Evolutionary conservation across 768 basidiomycete species (phyloP).

Genomic region (Amylocystis lapponica): DNA sequence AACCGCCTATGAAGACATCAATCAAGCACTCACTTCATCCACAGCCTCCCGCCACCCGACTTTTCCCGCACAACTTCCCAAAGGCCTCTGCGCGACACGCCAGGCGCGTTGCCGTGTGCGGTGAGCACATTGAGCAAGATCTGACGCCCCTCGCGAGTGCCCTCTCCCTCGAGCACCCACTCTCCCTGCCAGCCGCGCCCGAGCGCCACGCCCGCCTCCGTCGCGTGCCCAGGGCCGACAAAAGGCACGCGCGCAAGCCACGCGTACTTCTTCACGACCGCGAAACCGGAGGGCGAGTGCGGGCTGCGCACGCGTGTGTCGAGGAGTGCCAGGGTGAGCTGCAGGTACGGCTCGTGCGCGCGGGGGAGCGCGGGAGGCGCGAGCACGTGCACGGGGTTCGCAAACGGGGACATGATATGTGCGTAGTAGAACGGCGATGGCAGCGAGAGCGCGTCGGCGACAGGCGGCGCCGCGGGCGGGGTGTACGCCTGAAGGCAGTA

Average conservation of each 20-base stretch:
- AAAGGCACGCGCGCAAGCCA: conserved; percentile 57
- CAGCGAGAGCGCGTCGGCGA: conserved; percentile 53
- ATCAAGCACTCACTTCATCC: conserved; percentile 48
- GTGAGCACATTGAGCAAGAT: conserved; percentile 49
- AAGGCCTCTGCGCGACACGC: conserved; percentile 19
- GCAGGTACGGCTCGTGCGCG: conserved; percentile 26
- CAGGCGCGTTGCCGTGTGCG: conserved; percentile 26
- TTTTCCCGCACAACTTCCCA: conserved; percentile 63
- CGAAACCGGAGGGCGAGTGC: conserved; percentile 54
- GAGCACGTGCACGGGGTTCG: conserved; percentile 25
- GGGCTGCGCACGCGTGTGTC: conserved; percentile 50
- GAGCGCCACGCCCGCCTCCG: conserved; percentile 29
- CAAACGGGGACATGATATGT: conserved; percentile 47
- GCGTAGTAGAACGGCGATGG: conserved; percentile 75
- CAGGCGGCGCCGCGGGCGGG: conserved; percentile 47
- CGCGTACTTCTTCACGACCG: conserved; percentile 51
- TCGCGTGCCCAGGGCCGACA: conserved; percentile 19
- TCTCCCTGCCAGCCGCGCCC: conserved; percentile 72
- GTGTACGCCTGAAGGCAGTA: conserved; percentile 52
- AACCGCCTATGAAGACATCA: background rate
- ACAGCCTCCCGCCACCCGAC: conserved; percentile 51
- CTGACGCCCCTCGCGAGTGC: conserved; percentile 60
- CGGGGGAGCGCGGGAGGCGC: conserved; percentile 24
- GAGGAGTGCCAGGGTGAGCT: conserved; percentile 43
- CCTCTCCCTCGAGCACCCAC: conserved; percentile 78